These are phyloP conservation scores for Penicillium polonicum DNA, from an alignment of 2,329 filamentous ascomycete species.

Conservation along the genomic window DNA sequence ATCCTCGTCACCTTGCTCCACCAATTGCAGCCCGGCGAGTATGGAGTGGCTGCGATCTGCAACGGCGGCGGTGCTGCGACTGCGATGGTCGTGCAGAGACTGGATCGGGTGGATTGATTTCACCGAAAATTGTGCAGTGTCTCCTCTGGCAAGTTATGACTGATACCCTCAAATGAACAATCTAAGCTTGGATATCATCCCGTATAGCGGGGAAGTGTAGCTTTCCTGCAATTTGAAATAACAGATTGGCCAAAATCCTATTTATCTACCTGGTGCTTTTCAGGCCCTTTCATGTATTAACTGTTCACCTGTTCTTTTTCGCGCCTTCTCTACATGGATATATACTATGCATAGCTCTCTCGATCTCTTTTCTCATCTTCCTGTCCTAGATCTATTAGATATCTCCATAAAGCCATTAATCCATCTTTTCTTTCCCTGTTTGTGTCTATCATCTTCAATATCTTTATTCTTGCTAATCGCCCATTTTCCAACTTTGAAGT, in stretches of 20 bases:
- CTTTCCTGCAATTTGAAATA: background rate
- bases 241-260: background rate
- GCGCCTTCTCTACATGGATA: too few species aligned
- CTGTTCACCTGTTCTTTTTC: background rate
- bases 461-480: background rate
- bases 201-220: background rate
- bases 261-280: background rate
- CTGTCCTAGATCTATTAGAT: background rate
- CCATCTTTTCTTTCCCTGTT: background rate
- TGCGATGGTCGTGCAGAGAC: conserved; percentile 83
- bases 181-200: background rate
- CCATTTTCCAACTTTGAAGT: background rate
- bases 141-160: background rate
- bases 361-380: background rate
- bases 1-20: conserved; percentile 89
- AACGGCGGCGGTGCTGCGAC: conserved; percentile 93
- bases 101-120: conserved; percentile 54
- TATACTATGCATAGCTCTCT: background rate
- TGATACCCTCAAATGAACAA: conserved; percentile 15
- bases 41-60: conserved; percentile 93
- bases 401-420: too few species aligned
- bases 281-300: background rate
- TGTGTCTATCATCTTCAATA: background rate
- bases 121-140: background rate
- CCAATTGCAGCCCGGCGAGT: conserved; percentile 87